Evolutionary conservation across 768 basidiomycete species (phyloP), one percentile per base, ranked within the genome.

Genomic region (Hemileccinum impolitum): DNA sequence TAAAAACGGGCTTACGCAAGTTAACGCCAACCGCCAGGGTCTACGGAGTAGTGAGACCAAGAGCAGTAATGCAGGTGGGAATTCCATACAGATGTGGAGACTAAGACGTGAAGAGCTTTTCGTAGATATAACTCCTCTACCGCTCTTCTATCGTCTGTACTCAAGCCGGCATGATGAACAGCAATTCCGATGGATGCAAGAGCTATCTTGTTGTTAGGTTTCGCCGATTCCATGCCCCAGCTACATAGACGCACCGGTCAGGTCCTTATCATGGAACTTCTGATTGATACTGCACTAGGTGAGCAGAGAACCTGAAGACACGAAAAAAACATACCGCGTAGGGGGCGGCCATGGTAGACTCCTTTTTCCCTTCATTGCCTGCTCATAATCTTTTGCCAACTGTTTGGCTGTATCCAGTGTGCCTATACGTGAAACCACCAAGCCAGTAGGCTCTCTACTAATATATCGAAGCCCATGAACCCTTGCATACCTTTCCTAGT

Each of bases 1-100:
- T 6, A 13, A 12, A 46, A 31, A 41, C 6, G 17, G 44, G 71
- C 84, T 55, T 61, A 91, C 91, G 96, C 46, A 98, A 75, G 63
- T 99, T 98, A 30, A 98, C 92, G 1, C 96, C 95, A 34, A 97
- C 93, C 0, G 96, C 94, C 21, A 99, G 74, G 13, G 95, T 98
- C 89, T 94, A 57, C 2, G 51, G n/a, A 23, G 47, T 8, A 32
- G 42, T 54, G 21, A 59, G 57, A 30, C 28, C 28, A 12, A 30
- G 11, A 36, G 37, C 3, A 45, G 21, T 19, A 43, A 37, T 7
- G 39, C 32, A 25, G 6, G 45, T 21, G 12, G 11, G 14, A 43
- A 23, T 19, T 14, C 67, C 84, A 43, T 56, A 93, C 93, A 14
- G 91, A 96, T 19, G 90, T 97, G 8, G 87, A 83, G 19, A 93